These are phyloP conservation scores for Chaetomiaceae sp. DNA, from an alignment of 2,329 filamentous ascomycete species.

Conservation along the genomic window DNA sequence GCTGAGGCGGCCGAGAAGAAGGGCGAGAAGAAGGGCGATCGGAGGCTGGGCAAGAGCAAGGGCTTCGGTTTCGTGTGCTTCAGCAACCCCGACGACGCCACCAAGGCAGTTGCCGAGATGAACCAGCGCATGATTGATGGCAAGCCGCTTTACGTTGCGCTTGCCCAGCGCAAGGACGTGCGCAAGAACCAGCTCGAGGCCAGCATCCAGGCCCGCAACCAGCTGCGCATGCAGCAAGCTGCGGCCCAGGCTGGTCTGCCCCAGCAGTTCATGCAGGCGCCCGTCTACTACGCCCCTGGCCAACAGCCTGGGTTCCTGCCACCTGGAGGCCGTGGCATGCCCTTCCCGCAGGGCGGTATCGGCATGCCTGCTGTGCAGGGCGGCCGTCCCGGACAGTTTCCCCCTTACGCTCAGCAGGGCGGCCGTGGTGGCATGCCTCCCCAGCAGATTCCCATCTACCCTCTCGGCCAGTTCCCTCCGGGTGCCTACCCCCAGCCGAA, in stretches of 20 bases:
- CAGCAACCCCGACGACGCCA: conserved; percentile 97
- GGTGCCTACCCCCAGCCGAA: conserved; percentile 72
- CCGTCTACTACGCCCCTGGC: conserved; percentile 86
- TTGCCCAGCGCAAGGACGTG: conserved; percentile 99
- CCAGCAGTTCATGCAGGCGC: conserved; percentile 79
- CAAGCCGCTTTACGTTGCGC: conserved; percentile 96
- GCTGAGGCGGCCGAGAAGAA: conserved; percentile 54
- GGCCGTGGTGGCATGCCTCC: conserved; percentile 77
- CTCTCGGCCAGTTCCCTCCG: conserved; percentile 72
- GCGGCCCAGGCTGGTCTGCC: conserved; percentile 85
- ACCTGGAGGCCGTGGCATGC: conserved; percentile 58
- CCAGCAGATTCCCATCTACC: conserved; percentile 85
- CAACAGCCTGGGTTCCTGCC: conserved; percentile 67
- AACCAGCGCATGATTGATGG: conserved; percentile 98
- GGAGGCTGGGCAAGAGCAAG: conserved; percentile 94
- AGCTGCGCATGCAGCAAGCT: conserved; percentile 96
- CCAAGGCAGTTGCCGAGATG: conserved; percentile 98
- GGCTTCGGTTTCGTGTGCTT: conserved; percentile 99
- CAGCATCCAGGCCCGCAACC: conserved; percentile 98
- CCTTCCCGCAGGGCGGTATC: conserved; percentile 59
- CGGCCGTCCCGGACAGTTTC: conserved; percentile 81
- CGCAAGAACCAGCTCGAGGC: conserved; percentile 99
- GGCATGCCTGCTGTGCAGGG: conserved; percentile 67
- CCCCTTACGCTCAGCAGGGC: conserved; percentile 76
- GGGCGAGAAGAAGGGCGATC: conserved; percentile 54